Conservation (phyloP, 2,329 filamentous ascomycete genomes). For the Mycosphaerella sp. region DNA sequence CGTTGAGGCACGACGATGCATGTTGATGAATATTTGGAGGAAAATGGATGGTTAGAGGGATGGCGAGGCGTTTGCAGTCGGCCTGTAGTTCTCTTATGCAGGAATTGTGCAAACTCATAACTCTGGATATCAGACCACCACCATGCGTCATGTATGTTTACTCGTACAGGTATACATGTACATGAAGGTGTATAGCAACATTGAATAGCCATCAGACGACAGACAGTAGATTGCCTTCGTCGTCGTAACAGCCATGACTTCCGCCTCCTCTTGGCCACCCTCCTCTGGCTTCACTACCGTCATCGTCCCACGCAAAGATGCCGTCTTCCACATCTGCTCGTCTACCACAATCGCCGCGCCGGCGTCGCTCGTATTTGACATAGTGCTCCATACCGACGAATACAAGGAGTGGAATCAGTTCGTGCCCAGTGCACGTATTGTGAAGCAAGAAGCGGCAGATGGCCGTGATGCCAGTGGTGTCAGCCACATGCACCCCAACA, state of each 20-base stretch:
- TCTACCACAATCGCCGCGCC: constrained; percentile 36
- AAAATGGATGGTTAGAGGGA: neutral
- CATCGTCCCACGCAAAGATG: constrained; percentile 20
- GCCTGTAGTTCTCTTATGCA: too few species aligned
- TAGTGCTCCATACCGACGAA: constrained; percentile 38
- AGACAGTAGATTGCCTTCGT: too few species aligned
- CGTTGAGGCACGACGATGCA: neutral
- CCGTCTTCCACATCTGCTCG: constrained; percentile 20
- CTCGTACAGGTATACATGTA: too few species aligned
- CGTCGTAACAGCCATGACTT: neutral
- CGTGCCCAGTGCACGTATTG: constrained; percentile 38
- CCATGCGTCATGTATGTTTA: too few species aligned
- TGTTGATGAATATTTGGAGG: neutral
- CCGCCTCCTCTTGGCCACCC: constrained; percentile 22
- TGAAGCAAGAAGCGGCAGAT: constrained; percentile 8
- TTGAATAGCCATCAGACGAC: too few species aligned
- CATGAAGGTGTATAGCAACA: too few species aligned
- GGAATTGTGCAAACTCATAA: too few species aligned
- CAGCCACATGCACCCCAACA: constrained; percentile 16
- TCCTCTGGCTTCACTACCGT: constrained; percentile 22
- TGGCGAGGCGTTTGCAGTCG: too few species aligned
- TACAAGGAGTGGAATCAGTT: constrained; percentile 43
- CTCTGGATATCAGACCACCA: too few species aligned
- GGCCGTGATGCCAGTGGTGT: constrained; percentile 3
- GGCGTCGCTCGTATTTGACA: constrained; percentile 37